Base-by-base conservation (phyloP, 2,329 filamentous ascomycete genomes). In the Scytalidium sp. region DNA sequence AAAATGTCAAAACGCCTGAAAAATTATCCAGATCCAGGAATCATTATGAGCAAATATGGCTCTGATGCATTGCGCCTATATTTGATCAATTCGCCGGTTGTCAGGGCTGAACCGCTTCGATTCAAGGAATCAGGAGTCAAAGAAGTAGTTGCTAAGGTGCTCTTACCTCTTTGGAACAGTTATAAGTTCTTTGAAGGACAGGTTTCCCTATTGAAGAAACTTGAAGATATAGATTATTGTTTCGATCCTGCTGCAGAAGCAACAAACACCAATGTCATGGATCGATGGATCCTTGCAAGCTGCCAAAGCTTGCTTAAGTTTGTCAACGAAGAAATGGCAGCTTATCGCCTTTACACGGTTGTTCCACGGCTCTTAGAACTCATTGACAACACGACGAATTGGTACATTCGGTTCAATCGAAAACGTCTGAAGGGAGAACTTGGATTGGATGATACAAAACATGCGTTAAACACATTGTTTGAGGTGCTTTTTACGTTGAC, bases 1-100 rank as follows among this genome's bases (percentile, higher is more conserved):
- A 97, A 97, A 77, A 97, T 97, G 93, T 96, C 91, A 6, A 97
- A 97, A 72, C 84, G 93, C 47, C 76, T 96, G 50, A 95, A 97
- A 75, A 97, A 97, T 70, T 97, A 96, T 68, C 93, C 93, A 0
- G 91, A 96, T 62, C 93, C 93, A 10, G 75, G 75, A 50, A 74
- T 90, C 46, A 83, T 97, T 58, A 94, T 97, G 79, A 74, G 87
- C 50, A 87, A 87, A 63, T 96, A 96, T 66, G 93, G 93, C 19
- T 92, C 91, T 2, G 93, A 97, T 71, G 91, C 93, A 23, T 81
- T 97, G 45, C 86, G 93, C 49, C 78, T 97, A n/a, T 97, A 97
- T 65, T 79, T 97, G 63, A 97, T 97, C 72, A 97, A 96, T 71
- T 97, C 92, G 0, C 93, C 93, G 1, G 93, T 97, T 23, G 93